These are phyloP conservation scores for Oenanthe javanica DNA, from an alignment of 140 eudicot genomes.

Conservation along the genomic window DNA sequence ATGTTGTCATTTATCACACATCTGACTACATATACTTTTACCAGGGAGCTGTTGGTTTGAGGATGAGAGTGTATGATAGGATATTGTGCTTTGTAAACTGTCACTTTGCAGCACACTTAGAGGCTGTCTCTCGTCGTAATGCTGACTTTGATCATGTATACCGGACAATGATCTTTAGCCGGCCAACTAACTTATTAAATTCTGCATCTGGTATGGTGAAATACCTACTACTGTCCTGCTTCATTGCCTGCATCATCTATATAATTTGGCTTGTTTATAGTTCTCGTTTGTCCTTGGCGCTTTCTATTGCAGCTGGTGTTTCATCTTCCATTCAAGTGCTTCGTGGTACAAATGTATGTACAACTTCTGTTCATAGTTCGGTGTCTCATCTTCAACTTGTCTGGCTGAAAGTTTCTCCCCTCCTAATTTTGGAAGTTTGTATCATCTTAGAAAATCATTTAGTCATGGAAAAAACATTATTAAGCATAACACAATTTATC, in stretches of 20 bases:
- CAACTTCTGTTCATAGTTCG: slow-evolving; percentile 5
- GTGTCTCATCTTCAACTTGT: slow-evolving; percentile 6
- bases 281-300: slow-evolving; percentile 42
- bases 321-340: slow-evolving; percentile 58
- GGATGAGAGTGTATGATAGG: slow-evolving; percentile 82
- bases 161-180: slow-evolving; percentile 67
- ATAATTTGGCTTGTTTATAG: slow-evolving; percentile 42
- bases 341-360: slow-evolving; percentile 72
- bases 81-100: slow-evolving; percentile 86
- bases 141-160: slow-evolving; percentile 97
- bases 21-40: slow-evolving; percentile 1
- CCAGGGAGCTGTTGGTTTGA: slow-evolving; percentile 99
- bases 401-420: background rate
- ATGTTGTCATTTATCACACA: background rate
- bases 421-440: background rate
- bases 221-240: slow-evolving; percentile 48
- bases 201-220: slow-evolving; percentile 66
- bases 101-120: slow-evolving; percentile 96
- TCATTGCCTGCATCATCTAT: slow-evolving; percentile 55
- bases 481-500: slow-evolving; percentile 4
- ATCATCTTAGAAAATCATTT: background rate
- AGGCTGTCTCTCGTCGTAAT: slow-evolving; percentile 83
- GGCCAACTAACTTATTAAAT: slow-evolving; percentile 51
- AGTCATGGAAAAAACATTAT: background rate
- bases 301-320: slow-evolving; percentile 68